Evolutionary conservation across 768 basidiomycete genomes (phyloP), one percentile per base, ranked within the genome.

Genomic region (Leccinum pellstonianum): DNA sequence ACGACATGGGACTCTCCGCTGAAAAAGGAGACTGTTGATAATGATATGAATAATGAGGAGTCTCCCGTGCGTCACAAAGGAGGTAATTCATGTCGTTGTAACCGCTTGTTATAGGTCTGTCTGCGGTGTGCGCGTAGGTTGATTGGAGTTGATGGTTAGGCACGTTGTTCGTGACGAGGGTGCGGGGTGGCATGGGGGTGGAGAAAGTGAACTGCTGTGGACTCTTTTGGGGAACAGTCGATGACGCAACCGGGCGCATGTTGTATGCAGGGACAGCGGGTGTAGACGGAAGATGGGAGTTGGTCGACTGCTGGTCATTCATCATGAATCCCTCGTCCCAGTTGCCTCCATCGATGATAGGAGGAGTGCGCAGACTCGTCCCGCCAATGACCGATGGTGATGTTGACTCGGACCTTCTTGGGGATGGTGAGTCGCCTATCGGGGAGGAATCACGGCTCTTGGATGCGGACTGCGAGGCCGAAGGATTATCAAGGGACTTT

Each of bases 371-470:
- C 46, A 74, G 29, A 52, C 55, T 70, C 10, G 65, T 37, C 21
- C 66, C 64, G 29, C 70, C 68, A 55, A 74, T 74, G 58, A 74
- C 65, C 35, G 74, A 74, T 25, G 73, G 73, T 38, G 73, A 74
- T 58, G 70, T 64, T 4, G 73, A 74, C 53, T 74, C 74, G n/a
- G 73, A 75, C 61, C 73, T 69, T 62, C 70, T 68, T 64, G 75
- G 75, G 60, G 82, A 77, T 53, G 80, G 78, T 4, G 84, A 77
- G 19, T 83, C 75, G 31, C 78, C 77, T 19, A 80, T 77, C n/a
- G 89, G 88, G 4, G 88, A 88, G 38, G 88, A 89, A 64, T 85
- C 84, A 19, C 80, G 79, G 57, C 86, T 79, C 35, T 86, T 76
- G n/a, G 80, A 83, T 4, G 77, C 72, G 31, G 79, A 75, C 54